phyloP scores from a whole-genome alignment of 2,329 filamentous ascomycete genomes.

The Apiospora rasikravindrae region DNA sequence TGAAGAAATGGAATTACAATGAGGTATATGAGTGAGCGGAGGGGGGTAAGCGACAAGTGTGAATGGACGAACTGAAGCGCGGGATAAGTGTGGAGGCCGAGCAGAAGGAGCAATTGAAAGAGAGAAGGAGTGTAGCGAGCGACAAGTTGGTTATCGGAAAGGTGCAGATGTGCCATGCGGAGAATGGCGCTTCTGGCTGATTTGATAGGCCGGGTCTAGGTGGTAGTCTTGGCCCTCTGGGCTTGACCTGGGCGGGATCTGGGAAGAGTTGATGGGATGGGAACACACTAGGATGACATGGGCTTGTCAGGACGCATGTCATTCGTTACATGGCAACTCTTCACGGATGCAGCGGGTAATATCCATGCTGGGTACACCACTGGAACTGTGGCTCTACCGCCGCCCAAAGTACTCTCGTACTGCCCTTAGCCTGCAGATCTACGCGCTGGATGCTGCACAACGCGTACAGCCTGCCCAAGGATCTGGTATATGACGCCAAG shows the following conservation, averaged over 20 bases:
- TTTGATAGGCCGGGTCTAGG: constrained; percentile 13
- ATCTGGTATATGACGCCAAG: not conserved
- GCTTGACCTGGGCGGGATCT: constrained; percentile 1
- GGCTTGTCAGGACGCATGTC: not conserved
- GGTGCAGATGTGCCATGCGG: constrained; percentile 11
- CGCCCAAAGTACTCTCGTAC: not conserved
- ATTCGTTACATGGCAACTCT: constrained; percentile 13
- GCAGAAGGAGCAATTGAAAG: not conserved
- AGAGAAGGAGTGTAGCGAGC: not conserved
- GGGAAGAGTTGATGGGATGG: constrained; percentile 8
- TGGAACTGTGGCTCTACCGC: not conserved
- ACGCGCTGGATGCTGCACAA: constrained; percentile 1
- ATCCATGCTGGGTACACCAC: constrained; percentile 1
- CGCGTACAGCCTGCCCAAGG: constrained; percentile 1
- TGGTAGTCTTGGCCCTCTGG: constrained; percentile 7
- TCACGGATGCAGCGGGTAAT: constrained; percentile 3
- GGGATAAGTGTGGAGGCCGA: constrained; percentile 1
- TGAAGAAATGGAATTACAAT: constrained; percentile 16
- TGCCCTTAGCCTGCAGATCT: not conserved
- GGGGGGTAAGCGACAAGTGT: constrained; percentile 14
- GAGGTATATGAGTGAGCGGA: constrained; percentile 1
- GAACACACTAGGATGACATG: not conserved
- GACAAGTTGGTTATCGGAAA: constrained; percentile 11
- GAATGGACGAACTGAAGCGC: constrained; percentile 16
- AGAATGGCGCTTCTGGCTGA: constrained; percentile 5